A percentile compares a stretch with the other conserved stretches of the same genome.
Conservation (phyloP, 2,329 filamentous ascomycete species). For the Cladophialophora yegresii region DNA sequence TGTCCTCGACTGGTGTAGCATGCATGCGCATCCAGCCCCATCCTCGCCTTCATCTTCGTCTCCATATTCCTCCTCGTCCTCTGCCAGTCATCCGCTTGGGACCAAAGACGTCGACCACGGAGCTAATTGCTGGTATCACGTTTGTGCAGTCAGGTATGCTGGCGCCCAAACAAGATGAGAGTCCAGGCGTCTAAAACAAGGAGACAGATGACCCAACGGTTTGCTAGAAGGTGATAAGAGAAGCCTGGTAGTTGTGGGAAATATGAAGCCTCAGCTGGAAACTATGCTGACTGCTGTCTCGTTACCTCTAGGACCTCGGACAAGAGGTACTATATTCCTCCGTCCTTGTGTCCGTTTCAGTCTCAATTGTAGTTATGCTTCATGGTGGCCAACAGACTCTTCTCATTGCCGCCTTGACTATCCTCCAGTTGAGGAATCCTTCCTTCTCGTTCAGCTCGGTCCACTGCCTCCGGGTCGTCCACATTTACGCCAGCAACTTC, state of each 20-base stretch:
- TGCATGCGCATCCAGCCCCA: too few relatives aligned
- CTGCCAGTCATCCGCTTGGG: too few relatives aligned
- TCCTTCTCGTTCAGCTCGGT: constrained; percentile 43
- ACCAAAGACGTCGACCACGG: too few relatives aligned
- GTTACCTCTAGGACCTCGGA: neutral
- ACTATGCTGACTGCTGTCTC: neutral
- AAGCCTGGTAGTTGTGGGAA: neutral
- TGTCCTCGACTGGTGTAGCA: too few relatives aligned
- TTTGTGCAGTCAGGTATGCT: neutral
- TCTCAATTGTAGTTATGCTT: constrained; percentile 28
- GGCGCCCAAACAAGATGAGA: neutral
- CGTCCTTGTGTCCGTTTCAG: neutral
- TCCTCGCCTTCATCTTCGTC: too few relatives aligned
- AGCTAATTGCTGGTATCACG: too few relatives aligned
- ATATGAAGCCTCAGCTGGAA: neutral
- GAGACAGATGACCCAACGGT: neutral
- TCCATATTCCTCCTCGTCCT: too few relatives aligned
- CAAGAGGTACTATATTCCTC: neutral
- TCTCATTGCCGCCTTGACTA: constrained; percentile 19
- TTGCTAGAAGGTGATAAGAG: neutral
- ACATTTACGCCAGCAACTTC: constrained; percentile 54
- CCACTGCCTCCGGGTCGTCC: constrained; percentile 50
- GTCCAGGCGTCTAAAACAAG: neutral
- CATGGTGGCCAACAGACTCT: constrained; percentile 32
- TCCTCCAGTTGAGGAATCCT: constrained; percentile 27